Percentiles rank a stretch among this genome's conserved stretches.
Evolutionary conservation across 2,329 filamentous ascomycete genomes (phyloP).

Genomic region (Pyrenochaeta sp.): DNA sequence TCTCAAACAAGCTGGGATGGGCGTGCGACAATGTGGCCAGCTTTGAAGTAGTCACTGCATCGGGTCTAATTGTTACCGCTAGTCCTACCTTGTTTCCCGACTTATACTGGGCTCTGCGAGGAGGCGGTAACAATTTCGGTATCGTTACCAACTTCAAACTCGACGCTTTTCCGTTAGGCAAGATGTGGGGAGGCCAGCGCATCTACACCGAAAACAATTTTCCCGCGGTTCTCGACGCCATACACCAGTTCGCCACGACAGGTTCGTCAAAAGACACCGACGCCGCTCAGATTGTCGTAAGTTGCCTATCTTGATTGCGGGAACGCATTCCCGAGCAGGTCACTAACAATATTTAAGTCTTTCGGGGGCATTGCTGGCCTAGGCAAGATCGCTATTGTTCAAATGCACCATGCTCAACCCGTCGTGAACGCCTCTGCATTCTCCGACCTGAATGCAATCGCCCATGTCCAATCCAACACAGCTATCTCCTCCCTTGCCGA

Average conservation of each 20-base stretch:
- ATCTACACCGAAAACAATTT: slow-evolving; percentile 18
- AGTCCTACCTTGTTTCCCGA: slow-evolving; percentile 42
- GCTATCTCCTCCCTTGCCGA: slow-evolving; percentile 28
- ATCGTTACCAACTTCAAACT: slow-evolving; percentile 40
- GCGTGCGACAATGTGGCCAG: slow-evolving; percentile 39
- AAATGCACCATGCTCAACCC: slow-evolving; percentile 36
- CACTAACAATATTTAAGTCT: not conserved
- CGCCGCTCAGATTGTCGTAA: slow-evolving; percentile 33
- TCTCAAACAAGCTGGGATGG: slow-evolving; percentile 30
- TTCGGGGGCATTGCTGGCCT: slow-evolving; percentile 10
- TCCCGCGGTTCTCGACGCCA: slow-evolving; percentile 20
- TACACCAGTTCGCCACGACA: slow-evolving; percentile 16
- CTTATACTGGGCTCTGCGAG: slow-evolving; percentile 48
- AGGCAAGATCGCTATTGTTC: slow-evolving; percentile 31
- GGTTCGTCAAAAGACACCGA: slow-evolving; percentile 28
- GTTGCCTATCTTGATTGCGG: slow-evolving; percentile 22
- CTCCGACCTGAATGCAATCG: slow-evolving; percentile 32
- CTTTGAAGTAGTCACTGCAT: slow-evolving; percentile 26
- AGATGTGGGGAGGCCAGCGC: slow-evolving; percentile 35
- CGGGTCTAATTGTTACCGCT: slow-evolving; percentile 15
- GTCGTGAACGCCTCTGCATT: slow-evolving; percentile 35
- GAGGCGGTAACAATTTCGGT: slow-evolving; percentile 44
- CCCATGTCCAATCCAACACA: slow-evolving; percentile 29
- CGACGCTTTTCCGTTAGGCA: slow-evolving; percentile 19
- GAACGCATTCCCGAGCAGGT: too few species aligned